Percentiles rank a stretch among this genome's conserved stretches.
Conservation (phyloP, 805 yeast species). For the Wickerhamomyces subpelliculosus region DNA sequence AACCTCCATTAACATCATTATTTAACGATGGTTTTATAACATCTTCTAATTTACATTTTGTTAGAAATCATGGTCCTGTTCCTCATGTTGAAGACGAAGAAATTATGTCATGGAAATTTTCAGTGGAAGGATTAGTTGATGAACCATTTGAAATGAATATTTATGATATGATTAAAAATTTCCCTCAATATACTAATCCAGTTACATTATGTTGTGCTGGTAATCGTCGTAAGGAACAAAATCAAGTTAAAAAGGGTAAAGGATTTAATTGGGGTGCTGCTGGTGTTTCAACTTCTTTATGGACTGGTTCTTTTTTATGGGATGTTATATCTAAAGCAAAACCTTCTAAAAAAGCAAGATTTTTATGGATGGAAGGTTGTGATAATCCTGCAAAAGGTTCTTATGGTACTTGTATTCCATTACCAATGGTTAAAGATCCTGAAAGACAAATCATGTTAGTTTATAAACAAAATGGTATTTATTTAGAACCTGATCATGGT, state of each 20-base stretch:
- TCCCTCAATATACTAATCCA: conserved; percentile 26
- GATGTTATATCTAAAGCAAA: conserved; percentile 22
- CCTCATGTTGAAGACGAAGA: conserved; percentile 18
- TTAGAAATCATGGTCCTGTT: conserved; percentile 29
- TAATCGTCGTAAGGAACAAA: conserved; percentile 29
- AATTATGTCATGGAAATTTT: conserved; percentile 23
- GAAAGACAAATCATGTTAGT: conserved; percentile 27
- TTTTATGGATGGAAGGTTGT: conserved; percentile 28
- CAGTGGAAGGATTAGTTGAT: conserved; percentile 26
- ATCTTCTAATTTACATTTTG: conserved; percentile 26
- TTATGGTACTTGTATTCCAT: conserved; percentile 27
- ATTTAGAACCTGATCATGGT: conserved; percentile 30
- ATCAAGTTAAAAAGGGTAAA: conserved; percentile 26
- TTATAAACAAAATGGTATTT: conserved; percentile 29
- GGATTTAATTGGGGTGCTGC: conserved; percentile 32
- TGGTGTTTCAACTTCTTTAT: conserved; percentile 26
- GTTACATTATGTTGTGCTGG: conserved; percentile 31
- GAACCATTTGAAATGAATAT: conserved; percentile 20
- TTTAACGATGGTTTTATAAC: conserved; percentile 27
- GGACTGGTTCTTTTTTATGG: conserved; percentile 27
- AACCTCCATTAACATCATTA: conserved; percentile 23
- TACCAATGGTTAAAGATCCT: conserved; percentile 26
- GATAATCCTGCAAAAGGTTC: conserved; percentile 27
- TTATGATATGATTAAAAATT: conserved; percentile 18
- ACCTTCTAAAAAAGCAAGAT: conserved; percentile 23